Evolutionary conservation across 1,284 basidiomycete genomes (phyloP).

Genomic region (Ceratobasidium sp.): DNA sequence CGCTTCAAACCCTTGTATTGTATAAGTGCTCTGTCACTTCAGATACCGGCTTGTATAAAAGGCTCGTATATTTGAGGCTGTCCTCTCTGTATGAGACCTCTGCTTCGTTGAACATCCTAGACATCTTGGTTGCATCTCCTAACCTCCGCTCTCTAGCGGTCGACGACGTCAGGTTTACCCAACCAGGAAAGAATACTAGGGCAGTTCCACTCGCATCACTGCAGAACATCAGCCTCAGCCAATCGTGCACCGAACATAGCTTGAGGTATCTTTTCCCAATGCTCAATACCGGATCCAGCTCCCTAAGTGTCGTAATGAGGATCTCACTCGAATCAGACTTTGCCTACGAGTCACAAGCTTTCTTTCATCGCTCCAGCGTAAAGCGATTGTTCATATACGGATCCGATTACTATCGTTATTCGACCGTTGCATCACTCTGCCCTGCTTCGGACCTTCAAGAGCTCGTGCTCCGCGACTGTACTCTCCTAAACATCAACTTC

Average conservation of each 20-base stretch:
- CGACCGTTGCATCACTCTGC: background rate
- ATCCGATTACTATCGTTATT: background rate
- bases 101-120: background rate
- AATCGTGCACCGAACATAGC: background rate
- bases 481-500: background rate
- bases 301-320: background rate
- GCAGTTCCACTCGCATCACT: background rate
- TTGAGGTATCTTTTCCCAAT: background rate
- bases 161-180: background rate
- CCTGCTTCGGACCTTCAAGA: conserved; percentile 4
- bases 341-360: background rate
- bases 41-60: background rate
- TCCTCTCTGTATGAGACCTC: no score
- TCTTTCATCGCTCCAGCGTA: conserved; percentile 1
- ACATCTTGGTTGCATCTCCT: background rate
- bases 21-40: background rate
- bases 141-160: background rate
- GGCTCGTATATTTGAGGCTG: background rate
- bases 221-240: background rate
- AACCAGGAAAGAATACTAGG: no score
- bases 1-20: background rate
- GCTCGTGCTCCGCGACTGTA: conserved; percentile 1
- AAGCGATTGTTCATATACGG: background rate
- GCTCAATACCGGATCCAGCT: background rate
- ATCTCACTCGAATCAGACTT: background rate